These are phyloP conservation scores for Saccharomycodes ludwigii DNA, from an alignment of 805 yeast genomes.

Conservation along the genomic window DNA sequence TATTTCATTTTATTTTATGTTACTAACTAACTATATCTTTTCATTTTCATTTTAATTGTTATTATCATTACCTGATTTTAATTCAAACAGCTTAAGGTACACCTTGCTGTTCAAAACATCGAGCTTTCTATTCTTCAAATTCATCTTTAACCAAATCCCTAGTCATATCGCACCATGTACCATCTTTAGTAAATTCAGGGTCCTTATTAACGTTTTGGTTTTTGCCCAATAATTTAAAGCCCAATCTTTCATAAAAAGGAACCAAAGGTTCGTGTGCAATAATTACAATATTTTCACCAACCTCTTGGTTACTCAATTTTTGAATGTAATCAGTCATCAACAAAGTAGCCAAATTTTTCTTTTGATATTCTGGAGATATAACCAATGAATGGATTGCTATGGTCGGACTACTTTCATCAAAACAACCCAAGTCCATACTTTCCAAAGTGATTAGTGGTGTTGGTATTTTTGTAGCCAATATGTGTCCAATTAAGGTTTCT, in stretches of 20 bases:
- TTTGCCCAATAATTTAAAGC: slow-evolving; percentile 60
- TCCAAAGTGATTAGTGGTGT: slow-evolving; percentile 17
- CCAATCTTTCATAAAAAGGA: slow-evolving; percentile 72
- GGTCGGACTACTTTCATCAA: slow-evolving; percentile 57
- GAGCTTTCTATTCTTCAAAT: slow-evolving; percentile 14
- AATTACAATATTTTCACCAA: slow-evolving; percentile 65
- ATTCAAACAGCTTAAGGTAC: no score
- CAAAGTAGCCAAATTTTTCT: slow-evolving; percentile 71
- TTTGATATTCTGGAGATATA: slow-evolving; percentile 65
- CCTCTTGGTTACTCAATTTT: slow-evolving; percentile 74
- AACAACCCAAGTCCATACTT: slow-evolving; percentile 30
- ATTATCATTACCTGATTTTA: no score
- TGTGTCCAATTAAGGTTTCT: slow-evolving; percentile 68
- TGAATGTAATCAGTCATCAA: slow-evolving; percentile 83
- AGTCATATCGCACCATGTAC: slow-evolving; percentile 25
- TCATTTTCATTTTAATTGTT: no score
- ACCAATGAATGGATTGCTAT: slow-evolving; percentile 79
- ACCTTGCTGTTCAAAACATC: no score
- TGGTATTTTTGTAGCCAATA: slow-evolving; percentile 61
- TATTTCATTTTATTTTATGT: no score
- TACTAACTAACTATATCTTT: no score
- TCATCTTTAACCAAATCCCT: slow-evolving; percentile 26
- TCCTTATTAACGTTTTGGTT: slow-evolving; percentile 23
- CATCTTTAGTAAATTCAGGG: slow-evolving; percentile 16
- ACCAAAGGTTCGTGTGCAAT: slow-evolving; percentile 58